phyloP scores from a whole-genome alignment of 139 green algal genomes.

The Coelastrella sp. region DNA sequence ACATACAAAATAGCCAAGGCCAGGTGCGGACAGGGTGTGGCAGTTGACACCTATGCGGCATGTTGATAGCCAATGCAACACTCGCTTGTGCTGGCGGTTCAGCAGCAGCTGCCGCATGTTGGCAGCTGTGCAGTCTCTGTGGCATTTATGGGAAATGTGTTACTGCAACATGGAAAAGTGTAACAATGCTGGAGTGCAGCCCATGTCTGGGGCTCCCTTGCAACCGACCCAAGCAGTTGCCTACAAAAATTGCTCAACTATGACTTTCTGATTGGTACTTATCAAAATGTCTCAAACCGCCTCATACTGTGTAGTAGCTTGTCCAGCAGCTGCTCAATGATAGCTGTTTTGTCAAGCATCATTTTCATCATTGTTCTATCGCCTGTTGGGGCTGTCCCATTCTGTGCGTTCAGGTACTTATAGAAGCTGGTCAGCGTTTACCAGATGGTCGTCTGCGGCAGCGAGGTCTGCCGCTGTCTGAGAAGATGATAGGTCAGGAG shows the following conservation, averaged over 20 bases:
- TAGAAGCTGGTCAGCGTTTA: constrained; percentile 41
- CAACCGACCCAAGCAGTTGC: too few species aligned
- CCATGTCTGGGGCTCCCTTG: too few species aligned
- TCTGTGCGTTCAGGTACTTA: constrained; percentile 28
- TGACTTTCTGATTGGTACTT: not conserved
- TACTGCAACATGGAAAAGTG: too few species aligned
- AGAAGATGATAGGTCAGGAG: constrained; percentile 39
- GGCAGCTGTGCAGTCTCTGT: too few species aligned
- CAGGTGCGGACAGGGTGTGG: constrained; percentile 35
- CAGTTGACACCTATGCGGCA: too few species aligned
- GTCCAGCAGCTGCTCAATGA: not conserved
- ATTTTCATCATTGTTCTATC: not conserved
- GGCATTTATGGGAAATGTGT: too few species aligned
- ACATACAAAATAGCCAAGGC: not conserved
- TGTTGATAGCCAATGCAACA: not conserved
- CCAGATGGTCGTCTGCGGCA: constrained; percentile 38
- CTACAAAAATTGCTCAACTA: too few species aligned
- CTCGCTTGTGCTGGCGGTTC: too few species aligned
- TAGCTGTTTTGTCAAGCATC: too few species aligned
- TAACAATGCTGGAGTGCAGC: too few species aligned
- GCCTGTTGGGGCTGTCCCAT: not conserved
- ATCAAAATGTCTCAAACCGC: too few species aligned
- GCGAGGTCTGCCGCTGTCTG: constrained; percentile 35
- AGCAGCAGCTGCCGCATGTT: too few species aligned
- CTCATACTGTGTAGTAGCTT: not conserved